Evolutionary conservation across 116 monocot species (phyloP).

Genomic region (Dioscorea cayenensis): DNA sequence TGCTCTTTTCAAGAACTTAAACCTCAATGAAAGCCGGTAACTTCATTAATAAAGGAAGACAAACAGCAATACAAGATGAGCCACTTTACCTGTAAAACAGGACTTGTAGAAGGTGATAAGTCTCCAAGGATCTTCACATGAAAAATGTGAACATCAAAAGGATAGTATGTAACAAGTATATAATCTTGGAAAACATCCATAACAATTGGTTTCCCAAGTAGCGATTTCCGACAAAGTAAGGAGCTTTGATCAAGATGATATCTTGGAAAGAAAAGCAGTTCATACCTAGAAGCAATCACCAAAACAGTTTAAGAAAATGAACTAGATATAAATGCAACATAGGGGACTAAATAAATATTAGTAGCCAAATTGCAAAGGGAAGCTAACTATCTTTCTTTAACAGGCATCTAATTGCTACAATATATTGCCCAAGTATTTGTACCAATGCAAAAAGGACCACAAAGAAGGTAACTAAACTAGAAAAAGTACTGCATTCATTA

Average conservation of each 20-base stretch:
- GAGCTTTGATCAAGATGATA: conserved; percentile 99
- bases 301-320: background rate
- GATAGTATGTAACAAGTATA: conserved; percentile 87
- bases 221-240: conserved; percentile 70
- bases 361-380: background rate
- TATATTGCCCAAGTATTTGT: background rate
- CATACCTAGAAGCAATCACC: conserved; percentile 59
- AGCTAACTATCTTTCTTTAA: background rate
- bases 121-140: conserved; percentile 83
- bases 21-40: too few relatives aligned
- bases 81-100: conserved; percentile 71
- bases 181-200: conserved; percentile 97
- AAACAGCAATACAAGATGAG: background rate
- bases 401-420: background rate
- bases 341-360: background rate
- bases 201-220: conserved; percentile 85
- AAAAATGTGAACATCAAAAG: conserved; percentile 98
- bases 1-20: too few relatives aligned
- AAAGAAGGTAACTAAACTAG: too few relatives aligned
- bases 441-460: too few relatives aligned
- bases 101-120: conserved; percentile 61
- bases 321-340: background rate
- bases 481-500: too few relatives aligned
- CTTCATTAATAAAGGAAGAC: background rate
- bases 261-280: conserved; percentile 95